phyloP scores from a whole-genome alignment of 2,329 filamentous ascomycete species.

The Dothiorella sarmentorum region DNA sequence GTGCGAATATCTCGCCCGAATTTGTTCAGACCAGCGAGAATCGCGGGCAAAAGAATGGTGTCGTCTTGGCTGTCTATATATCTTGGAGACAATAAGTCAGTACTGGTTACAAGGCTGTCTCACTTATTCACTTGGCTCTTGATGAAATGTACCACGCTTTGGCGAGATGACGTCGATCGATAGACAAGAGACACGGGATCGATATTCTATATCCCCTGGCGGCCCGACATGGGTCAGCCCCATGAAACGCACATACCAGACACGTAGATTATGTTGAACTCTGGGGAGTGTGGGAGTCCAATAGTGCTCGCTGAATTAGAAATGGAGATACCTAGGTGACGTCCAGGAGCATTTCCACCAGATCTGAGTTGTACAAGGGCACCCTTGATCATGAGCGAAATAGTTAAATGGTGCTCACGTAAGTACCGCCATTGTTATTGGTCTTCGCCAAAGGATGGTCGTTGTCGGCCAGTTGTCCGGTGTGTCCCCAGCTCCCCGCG shows the following conservation, averaged over 20 bases:
- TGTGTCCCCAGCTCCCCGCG: no score
- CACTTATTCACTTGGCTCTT: no score
- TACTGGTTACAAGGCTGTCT: no score
- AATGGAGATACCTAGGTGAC: constrained; percentile 42
- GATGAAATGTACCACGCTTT: constrained; percentile 26
- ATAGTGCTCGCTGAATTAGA: constrained; percentile 41
- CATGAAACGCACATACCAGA: constrained; percentile 31
- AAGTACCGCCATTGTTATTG: constrained; percentile 27
- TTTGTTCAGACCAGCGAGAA: no score
- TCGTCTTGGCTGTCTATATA: no score
- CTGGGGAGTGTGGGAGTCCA: constrained; percentile 29
- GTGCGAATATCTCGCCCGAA: no score
- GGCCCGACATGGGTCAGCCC: constrained; percentile 41
- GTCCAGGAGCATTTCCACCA: constrained; percentile 35
- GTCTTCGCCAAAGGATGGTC: no score
- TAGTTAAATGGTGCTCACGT: constrained; percentile 44
- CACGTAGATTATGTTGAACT: constrained; percentile 35
- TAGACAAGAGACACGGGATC: no score
- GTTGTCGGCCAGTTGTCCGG: no score
- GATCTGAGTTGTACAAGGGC: constrained; percentile 38
- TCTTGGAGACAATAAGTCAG: no score
- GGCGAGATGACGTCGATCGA: constrained; percentile 39
- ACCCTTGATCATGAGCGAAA: constrained; percentile 42
- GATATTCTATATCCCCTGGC: constrained; percentile 46
- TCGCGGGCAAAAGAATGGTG: no score